Percentiles rank a stretch among this genome's conserved stretches.
Evolutionary conservation across 1,284 basidiomycete genomes (phyloP).

Genomic region (Puccinia brachypodii): DNA sequence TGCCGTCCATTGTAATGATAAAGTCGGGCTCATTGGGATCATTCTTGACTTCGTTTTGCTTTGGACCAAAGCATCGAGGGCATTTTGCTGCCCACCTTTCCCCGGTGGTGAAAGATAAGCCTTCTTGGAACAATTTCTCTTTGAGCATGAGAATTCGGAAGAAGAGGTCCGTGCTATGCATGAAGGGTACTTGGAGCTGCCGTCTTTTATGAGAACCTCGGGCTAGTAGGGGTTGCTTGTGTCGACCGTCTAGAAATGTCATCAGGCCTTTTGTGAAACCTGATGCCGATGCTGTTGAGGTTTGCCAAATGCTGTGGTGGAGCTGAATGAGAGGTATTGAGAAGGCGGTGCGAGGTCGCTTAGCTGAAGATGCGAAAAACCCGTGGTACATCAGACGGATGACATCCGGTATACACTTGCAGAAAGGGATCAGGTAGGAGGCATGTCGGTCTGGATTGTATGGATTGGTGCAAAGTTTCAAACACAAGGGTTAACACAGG

Average conservation of each 20-base stretch:
- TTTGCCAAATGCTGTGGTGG: conserved; percentile 22
- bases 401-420: conserved; percentile 1
- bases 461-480: not conserved
- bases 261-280: conserved; percentile 13
- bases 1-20: not conserved
- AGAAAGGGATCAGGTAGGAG: not conserved
- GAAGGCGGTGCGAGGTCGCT: not conserved
- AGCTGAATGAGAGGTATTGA: conserved; percentile 24
- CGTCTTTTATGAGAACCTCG: not conserved
- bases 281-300: not conserved
- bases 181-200: not conserved
- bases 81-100: conserved; percentile 2
- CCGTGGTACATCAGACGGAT: not conserved
- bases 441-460: not conserved
- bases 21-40: not conserved
- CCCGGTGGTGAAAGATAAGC: not conserved
- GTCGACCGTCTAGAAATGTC: not conserved
- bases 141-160: not conserved
- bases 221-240: not conserved
- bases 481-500: not conserved
- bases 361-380: not conserved
- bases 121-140: not conserved
- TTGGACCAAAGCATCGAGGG: conserved; percentile 2
- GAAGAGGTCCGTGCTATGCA: not conserved
- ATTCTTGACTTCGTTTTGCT: not conserved